phyloP scores from a whole-genome alignment of 129 eudicot species.

The Flaveria trinervia region DNA sequence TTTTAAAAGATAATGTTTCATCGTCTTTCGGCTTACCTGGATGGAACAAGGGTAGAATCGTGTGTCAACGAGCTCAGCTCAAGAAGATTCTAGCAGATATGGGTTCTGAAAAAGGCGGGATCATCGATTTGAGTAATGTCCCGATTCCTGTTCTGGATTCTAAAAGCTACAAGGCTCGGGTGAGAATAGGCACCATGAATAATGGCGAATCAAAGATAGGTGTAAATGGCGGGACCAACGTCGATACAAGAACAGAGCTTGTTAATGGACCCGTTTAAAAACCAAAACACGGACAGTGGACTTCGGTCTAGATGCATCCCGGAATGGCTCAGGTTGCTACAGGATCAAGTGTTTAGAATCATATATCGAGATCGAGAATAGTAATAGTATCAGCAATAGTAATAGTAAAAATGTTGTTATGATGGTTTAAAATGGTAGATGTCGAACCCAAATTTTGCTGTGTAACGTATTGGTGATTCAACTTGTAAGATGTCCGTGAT shows the following conservation, averaged over 20 bases:
- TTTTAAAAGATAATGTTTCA: constrained; percentile 65
- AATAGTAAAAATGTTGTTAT: constrained; percentile 18
- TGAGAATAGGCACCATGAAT: constrained; percentile 37
- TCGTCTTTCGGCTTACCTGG: constrained; percentile 81
- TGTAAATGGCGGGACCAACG: constrained; percentile 36
- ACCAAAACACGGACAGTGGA: not conserved
- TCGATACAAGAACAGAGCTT: constrained; percentile 48
- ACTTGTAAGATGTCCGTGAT: no score
- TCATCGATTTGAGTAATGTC: constrained; percentile 52
- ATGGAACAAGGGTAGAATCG: constrained; percentile 95
- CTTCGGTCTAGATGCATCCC: constrained; percentile 7
- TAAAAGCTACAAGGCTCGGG: constrained; percentile 32
- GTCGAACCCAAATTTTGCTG: constrained; percentile 35
- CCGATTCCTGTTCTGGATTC: constrained; percentile 47
- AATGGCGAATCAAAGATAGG: constrained; percentile 31
- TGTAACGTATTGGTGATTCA: no score
- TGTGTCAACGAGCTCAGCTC: constrained; percentile 80
- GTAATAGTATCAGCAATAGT: constrained; percentile 5
- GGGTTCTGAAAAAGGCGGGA: constrained; percentile 38
- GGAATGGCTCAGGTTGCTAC: constrained; percentile 6
- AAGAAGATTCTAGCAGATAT: constrained; percentile 51
- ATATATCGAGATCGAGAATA: constrained; percentile 17
- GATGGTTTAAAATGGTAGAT: constrained; percentile 27
- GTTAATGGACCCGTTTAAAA: constrained; percentile 44
- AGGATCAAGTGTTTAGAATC: constrained; percentile 23